phyloP scores from a whole-genome alignment of 139 green algal genomes.

The Choricystis sp. region DNA sequence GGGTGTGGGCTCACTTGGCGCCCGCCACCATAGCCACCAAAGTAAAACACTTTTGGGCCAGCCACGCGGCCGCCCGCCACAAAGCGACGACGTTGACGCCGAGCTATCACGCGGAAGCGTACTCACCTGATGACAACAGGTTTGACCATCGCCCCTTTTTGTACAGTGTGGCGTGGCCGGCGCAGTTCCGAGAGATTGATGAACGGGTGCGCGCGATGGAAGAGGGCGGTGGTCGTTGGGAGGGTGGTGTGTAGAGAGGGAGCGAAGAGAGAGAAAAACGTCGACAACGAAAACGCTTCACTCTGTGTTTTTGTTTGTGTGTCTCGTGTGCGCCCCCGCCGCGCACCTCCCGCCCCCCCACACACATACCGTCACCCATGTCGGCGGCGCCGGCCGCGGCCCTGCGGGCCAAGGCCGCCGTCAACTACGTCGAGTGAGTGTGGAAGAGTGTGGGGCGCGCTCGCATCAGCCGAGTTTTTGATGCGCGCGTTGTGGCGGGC shows the following conservation, averaged over 20 bases:
- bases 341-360: no score
- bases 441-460: no score
- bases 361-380: no score
- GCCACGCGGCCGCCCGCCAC: constrained; percentile 89
- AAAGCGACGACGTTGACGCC: constrained; percentile 94
- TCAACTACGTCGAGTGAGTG: no score
- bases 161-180: constrained; percentile 59
- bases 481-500: no score
- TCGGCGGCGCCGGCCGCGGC: no score
- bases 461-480: no score
- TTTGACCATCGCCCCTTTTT: constrained; percentile 89
- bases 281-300: no score
- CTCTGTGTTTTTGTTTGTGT: no score
- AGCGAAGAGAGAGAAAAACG: background rate
- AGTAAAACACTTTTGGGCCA: constrained; percentile 85
- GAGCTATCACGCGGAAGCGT: constrained; percentile 89
- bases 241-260: background rate
- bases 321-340: no score
- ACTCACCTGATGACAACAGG: constrained; percentile 90
- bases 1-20: constrained; percentile 33
- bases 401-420: no score
- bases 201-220: constrained; percentile 18
- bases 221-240: background rate
- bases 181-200: constrained; percentile 75
- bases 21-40: constrained; percentile 33